phyloP scores from a whole-genome alignment of 805 yeast species.

The Metschnikowia lochheadii region DNA sequence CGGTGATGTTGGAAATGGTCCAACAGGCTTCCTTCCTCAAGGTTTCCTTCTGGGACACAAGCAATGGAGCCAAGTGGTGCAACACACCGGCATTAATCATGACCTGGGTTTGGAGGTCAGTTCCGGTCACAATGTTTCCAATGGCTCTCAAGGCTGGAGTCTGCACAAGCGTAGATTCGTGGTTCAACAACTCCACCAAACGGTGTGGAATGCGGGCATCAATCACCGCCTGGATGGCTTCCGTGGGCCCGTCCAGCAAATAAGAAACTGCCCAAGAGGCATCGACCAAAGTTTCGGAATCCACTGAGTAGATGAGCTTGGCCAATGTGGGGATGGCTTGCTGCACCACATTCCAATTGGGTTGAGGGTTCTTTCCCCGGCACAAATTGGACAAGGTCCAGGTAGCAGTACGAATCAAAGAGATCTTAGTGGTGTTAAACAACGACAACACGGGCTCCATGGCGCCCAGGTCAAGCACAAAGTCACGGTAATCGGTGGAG shows the following conservation, averaged over 20 bases:
- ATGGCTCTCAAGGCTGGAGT: constrained; percentile 97
- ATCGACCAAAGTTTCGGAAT: constrained; percentile 89
- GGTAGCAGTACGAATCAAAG: constrained; percentile 93
- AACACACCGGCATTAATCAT: constrained; percentile 91
- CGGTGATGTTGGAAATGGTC: constrained; percentile 97
- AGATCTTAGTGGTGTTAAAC: constrained; percentile 76
- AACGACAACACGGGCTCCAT: constrained; percentile 82
- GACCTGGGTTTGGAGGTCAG: constrained; percentile 91
- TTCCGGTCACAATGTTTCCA: constrained; percentile 97
- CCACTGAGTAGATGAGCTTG: constrained; percentile 83
- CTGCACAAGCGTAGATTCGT: constrained; percentile 81
- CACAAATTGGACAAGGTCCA: constrained; percentile 97
- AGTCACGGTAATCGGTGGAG: constrained; percentile 84
- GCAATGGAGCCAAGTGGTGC: constrained; percentile 74
- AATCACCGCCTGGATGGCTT: constrained; percentile 93
- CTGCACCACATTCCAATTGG: constrained; percentile 87
- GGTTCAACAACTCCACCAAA: constrained; percentile 84
- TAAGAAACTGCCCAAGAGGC: constrained; percentile 99
- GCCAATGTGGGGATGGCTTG: constrained; percentile 89
- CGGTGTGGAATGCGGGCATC: constrained; percentile 95
- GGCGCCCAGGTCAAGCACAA: constrained; percentile 78
- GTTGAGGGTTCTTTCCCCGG: constrained; percentile 94
- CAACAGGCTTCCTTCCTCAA: constrained; percentile 97
- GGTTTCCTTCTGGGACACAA: constrained; percentile 82
- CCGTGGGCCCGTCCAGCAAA: constrained; percentile 86